Evolutionary conservation across 192 early-diverging fungal species (phyloP), one percentile per base, ranked within the genome.

Genomic region (Backusella morwellensis): DNA sequence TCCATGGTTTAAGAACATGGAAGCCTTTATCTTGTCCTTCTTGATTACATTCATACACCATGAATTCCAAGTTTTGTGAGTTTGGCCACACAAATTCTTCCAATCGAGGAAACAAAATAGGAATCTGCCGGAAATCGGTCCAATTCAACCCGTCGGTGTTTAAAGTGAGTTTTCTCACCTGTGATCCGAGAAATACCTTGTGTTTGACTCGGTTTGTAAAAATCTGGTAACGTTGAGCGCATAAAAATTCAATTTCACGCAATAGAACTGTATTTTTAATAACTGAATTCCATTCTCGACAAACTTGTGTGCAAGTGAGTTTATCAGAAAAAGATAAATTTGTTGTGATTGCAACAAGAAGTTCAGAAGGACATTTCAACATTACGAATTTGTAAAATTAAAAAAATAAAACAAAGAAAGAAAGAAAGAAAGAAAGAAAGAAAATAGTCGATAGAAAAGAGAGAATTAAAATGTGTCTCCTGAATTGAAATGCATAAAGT

Each of bases 351-450:
- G 23, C 56, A 63, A 63, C 56, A 63, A 63, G 21, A 63, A 63
- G 21, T 63, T 63, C 56, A 14, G 56, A 26, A 63, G 56, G 56
- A 29, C 56, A 63, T 63, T 63, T 63, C 56, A 63, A 63, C 56
- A 63, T 63, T 63, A 9, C 56, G 3, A 63, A 14, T 29, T 0
- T 29, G 26, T 29, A 29, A 4, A 63, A 63, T 11, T 26, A 6
- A 56, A 63, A 29, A 63, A 14, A 3, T 26, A 26, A 63, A 29
- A 4, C 3, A 63, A 63, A 63, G 3, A 63, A 14, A 63, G 9
- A 21, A 23, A 59, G 56, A 63, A 14, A 63, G 9, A 21, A 23
- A 59, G 56, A 26, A 59, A 26, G 11, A 29, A 63, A 29, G 21
- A 56, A 21, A 56, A 56, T 7, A 21, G 6, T 21, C 1, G 1